These are phyloP conservation scores for Cnidoscolus chayamansa DNA, from an alignment of 441 rosid genomes.

Conservation along the genomic window DNA sequence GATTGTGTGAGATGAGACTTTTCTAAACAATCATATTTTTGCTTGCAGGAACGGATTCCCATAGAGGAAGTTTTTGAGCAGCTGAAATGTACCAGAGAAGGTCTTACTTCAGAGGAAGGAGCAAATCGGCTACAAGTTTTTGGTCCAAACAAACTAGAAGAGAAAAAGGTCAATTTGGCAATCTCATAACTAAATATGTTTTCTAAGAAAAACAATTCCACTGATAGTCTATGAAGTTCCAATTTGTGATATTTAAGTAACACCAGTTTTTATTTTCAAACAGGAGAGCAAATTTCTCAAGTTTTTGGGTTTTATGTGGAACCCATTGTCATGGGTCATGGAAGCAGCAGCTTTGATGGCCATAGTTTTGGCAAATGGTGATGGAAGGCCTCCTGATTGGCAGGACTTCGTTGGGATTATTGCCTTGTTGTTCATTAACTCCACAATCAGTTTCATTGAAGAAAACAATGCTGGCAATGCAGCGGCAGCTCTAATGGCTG, in stretches of 20 bases:
- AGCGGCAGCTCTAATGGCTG: conserved; percentile 93
- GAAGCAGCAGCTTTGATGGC: conserved; percentile 93
- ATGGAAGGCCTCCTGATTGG: conserved; percentile 85
- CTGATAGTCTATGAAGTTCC: background rate
- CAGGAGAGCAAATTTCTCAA: conserved; percentile 79
- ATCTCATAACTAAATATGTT: background rate
- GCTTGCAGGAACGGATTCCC: conserved; percentile 64
- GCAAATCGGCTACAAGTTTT: conserved; percentile 65
- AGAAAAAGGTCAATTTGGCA: conserved; percentile 55
- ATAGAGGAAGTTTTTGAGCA: conserved; percentile 87
- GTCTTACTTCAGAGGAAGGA: conserved; percentile 68
- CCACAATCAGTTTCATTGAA: conserved; percentile 86
- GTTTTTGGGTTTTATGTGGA: conserved; percentile 96
- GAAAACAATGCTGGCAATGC: conserved; percentile 93
- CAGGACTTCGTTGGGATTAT: conserved; percentile 83
- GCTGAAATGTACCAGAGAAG: conserved; percentile 69
- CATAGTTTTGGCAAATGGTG: conserved; percentile 71
- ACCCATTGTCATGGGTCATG: conserved; percentile 97
- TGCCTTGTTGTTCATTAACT: conserved; percentile 67
- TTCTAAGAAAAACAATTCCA: too few species aligned
- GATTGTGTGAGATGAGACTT: background rate
- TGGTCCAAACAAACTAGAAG: conserved; percentile 88
- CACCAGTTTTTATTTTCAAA: conserved; percentile 15
- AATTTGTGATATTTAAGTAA: background rate
- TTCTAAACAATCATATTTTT: background rate